Evolutionary conservation across 257 asterid species (phyloP).

Genomic region (Petunia secreta): DNA sequence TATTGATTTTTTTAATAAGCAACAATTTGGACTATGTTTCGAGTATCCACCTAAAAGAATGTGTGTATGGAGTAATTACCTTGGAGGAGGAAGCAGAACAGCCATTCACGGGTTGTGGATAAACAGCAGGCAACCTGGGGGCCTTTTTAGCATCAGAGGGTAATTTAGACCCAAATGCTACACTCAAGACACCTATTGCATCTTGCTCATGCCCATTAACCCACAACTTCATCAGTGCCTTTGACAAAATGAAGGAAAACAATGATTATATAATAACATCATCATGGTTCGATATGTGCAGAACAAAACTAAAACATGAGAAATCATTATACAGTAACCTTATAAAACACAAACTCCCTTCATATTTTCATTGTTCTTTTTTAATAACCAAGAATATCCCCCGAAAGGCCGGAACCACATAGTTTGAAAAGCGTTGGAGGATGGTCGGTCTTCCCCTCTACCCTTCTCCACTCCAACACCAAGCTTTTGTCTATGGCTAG

Average conservation of each 20-base stretch:
- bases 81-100: conserved; percentile 60
- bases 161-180: conserved; percentile 72
- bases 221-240: conserved; percentile 74
- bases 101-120: conserved; percentile 59
- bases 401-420: no score
- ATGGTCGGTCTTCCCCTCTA: no score
- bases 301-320: no score
- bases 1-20: not conserved
- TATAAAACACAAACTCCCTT: no score
- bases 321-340: no score
- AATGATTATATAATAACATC: no score
- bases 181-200: conserved; percentile 62
- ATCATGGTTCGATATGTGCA: no score
- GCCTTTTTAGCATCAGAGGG: conserved; percentile 55
- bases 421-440: no score
- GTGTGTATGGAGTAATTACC: conserved; percentile 41
- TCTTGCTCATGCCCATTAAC: conserved; percentile 60
- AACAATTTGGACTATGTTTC: not conserved
- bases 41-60: not conserved
- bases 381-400: no score
- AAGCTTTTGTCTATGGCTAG: no score
- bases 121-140: conserved; percentile 49
- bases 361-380: no score
- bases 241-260: conserved; percentile 10
- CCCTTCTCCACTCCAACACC: no score